A percentile compares a stretch with the other conserved stretches of the same genome.
Evolutionary conservation across 352 stramenopile species (phyloP).

Genomic region (Phytophthora agathidicida): DNA sequence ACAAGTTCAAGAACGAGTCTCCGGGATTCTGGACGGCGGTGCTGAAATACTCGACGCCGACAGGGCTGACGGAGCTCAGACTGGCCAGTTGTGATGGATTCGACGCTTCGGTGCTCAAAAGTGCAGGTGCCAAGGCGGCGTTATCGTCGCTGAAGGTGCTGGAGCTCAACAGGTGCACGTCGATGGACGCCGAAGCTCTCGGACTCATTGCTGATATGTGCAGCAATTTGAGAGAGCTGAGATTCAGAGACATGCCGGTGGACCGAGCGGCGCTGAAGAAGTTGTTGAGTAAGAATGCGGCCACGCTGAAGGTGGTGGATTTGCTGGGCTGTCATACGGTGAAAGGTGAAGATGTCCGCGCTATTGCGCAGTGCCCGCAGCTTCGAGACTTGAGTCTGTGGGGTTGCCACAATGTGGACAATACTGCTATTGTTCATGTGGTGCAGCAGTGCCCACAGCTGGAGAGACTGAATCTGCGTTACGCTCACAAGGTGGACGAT

Average conservation of each 20-base stretch:
- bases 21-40: constrained; percentile 65
- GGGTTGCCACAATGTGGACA: constrained; percentile 84
- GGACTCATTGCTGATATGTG: constrained; percentile 50
- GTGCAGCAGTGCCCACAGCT: constrained; percentile 53
- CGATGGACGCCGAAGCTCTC: constrained; percentile 53
- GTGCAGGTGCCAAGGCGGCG: constrained; percentile 25
- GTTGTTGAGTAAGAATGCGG: constrained; percentile 52
- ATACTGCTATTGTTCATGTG: constrained; percentile 61
- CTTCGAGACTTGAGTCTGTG: constrained; percentile 72
- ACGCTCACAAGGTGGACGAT: constrained; percentile 88
- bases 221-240: constrained; percentile 57
- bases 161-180: constrained; percentile 62
- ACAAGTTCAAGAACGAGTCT: constrained; percentile 35
- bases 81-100: constrained; percentile 63
- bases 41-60: constrained; percentile 39
- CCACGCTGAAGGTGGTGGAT: constrained; percentile 66
- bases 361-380: constrained; percentile 44
- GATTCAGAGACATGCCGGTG: constrained; percentile 74
- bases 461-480: constrained; percentile 74
- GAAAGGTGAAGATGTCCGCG: constrained; percentile 51
- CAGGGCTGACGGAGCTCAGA: constrained; percentile 54
- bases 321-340: constrained; percentile 83
- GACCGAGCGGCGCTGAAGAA: constrained; percentile 55
- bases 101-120: constrained; percentile 41
- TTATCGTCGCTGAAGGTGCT: constrained; percentile 56